Conservation (phyloP, 2,329 filamentous ascomycete genomes). For the Pezizomycotina sp. region DNA sequence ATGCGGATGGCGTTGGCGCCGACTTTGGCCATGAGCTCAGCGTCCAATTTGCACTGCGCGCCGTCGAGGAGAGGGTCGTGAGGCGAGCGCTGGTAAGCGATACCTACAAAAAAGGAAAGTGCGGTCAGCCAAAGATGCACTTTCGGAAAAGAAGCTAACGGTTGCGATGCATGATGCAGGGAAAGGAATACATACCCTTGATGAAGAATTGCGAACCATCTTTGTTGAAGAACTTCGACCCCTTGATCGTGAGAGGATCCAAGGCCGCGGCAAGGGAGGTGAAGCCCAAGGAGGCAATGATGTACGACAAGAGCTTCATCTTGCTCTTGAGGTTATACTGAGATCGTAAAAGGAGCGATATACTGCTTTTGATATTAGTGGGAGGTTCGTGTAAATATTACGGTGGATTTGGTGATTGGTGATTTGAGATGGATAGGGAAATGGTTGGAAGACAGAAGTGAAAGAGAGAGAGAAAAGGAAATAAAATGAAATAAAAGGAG, state of each 20-base stretch:
- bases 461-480: no score
- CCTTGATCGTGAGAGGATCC: constrained; percentile 16
- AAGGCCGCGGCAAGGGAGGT: no score
- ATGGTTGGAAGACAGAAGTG: no score
- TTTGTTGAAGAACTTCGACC: constrained; percentile 62
- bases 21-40: constrained; percentile 58
- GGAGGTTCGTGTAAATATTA: no score
- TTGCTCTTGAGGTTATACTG: no score
- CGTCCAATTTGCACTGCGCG: constrained; percentile 61
- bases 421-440: no score
- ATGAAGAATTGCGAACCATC: constrained; percentile 70
- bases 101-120: constrained; percentile 36
- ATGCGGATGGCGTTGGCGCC: constrained; percentile 73
- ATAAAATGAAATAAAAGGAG: no score
- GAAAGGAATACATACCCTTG: constrained; percentile 42
- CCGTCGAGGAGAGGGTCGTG: constrained; percentile 62
- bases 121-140: neutral
- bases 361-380: no score
- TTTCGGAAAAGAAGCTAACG: neutral
- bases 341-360: no score
- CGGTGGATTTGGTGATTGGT: no score
- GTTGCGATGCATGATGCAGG: constrained; percentile 1
- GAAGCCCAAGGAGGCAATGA: no score
- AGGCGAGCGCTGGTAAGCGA: constrained; percentile 50
- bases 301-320: no score